Evolutionary conservation across 352 stramenopile species (phyloP), one percentile per base, ranked within the genome.

Genomic region (Pythium grandisporangium): DNA sequence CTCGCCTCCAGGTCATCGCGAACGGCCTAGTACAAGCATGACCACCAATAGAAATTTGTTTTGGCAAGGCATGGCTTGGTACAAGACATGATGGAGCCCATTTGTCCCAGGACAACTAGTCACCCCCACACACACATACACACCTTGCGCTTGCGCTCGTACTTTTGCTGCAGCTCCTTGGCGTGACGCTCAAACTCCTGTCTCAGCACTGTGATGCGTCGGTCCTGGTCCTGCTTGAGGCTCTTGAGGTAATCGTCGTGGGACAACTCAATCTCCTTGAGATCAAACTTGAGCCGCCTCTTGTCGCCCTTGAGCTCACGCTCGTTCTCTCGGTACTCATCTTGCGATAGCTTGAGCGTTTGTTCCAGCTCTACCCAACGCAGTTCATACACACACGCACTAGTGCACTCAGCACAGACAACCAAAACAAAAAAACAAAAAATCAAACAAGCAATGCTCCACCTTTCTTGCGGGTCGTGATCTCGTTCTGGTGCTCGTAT

Each of bases 401-500:
- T 6, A 37, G n/a, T 34, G 22, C 16, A 24, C 34, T 12, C 3
- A 6, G 48, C 20, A 12, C 23, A 46, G 6, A 12, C n/a, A 16
- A 14, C 17, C 16, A 26, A 25, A 30, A 5, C 35, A 16, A n/a
- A n/a, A n/a, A n/a, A n/a, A n/a, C n/a, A n/a, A n/a, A n/a, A n/a
- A n/a, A n/a, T n/a, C n/a, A n/a, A n/a, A n/a, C n/a, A n/a, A n/a
- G n/a, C n/a, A n/a, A n/a, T n/a, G n/a, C n/a, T n/a, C n/a, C 40
- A 79, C 66, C 66, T 58, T 87, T 95, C 48, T 97, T 97, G 13
- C 82, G 53, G n/a, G 59, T 58, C 6, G 86, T 96, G 39, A 96
- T 77, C 37, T 96, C 84, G 55, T 96, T 87, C 51, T 98, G 92
- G 42, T 97, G 89, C 61, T 98, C 92, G 54, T 96, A 95, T 24